Base-by-base conservation (phyloP, 805 yeast species). In the Schwanniomyces pseudopolymorphus region DNA sequence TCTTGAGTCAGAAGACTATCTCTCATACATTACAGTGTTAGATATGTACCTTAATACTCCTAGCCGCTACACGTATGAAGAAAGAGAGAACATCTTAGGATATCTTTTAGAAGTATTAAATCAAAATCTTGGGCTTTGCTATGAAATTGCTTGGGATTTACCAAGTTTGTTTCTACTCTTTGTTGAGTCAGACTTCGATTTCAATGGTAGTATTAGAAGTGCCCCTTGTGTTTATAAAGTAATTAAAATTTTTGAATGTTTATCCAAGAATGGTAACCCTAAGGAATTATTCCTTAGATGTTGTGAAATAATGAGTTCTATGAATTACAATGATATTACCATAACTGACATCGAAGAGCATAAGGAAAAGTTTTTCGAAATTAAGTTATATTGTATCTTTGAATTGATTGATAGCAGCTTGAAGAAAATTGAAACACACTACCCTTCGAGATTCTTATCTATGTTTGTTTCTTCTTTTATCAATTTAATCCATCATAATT, bases 111-210 rank as follows among this genome's bases (percentile, higher is more conserved):
- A 66, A 0, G 67, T 81, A 0, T 63, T 89, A 26, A 36, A 44
- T 2, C 64, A 59, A 0, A 62, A 85, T 58, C 70, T 74, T 14
- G 75, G 74, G 9, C 64, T 89, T 25, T 70, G 83, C 0, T 72
- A 77, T 38, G 86, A 84, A 53, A 81, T 90, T 49, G 96, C 96
- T 2, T 91, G 97, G 97, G 97, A 91, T 63, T 60, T 91, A n/a
- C 96, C 96, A 0, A 77, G 75, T 26, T 65, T 87, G 42, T 53
- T 91, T 5, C 57, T 89, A 39, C 72, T 73, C 8, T 87, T 76
- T 60, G 60, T 85, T 56, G 81, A 69, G 50, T 67, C 59, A 46
- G 67, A 55, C 50, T 59, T 47, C 40, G 54, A 66, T 41, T 57
- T 66, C 40, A 22, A 49, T 3, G 57, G 53, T 22, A 42, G 56